These are phyloP conservation scores for Mortierella sp. DNA, from an alignment of 371 early-diverging fungal species.

Conservation along the genomic window DNA sequence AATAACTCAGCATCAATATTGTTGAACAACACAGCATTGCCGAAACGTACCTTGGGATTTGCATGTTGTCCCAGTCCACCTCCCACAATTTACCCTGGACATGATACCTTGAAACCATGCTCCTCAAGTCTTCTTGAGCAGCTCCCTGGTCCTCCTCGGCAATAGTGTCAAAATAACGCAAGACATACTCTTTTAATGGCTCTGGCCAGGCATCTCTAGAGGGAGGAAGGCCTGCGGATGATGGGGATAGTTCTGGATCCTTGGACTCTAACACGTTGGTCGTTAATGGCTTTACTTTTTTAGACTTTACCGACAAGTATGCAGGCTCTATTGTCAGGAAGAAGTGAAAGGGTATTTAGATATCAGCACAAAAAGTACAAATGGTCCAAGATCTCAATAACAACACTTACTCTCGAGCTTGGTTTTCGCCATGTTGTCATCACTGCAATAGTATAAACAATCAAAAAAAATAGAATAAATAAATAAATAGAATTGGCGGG, in stretches of 20 bases:
- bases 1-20: not conserved
- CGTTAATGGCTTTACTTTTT: constrained; percentile 49
- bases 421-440: constrained; percentile 28
- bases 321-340: constrained; percentile 29
- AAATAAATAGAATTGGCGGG: not conserved
- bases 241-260: constrained; percentile 10
- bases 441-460: constrained; percentile 1
- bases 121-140: constrained; percentile 68
- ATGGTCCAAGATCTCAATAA: not conserved
- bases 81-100: constrained; percentile 64
- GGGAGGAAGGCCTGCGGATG: not conserved
- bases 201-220: constrained; percentile 36
- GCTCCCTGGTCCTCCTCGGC: constrained; percentile 62
- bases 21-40: not conserved
- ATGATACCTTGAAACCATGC: constrained; percentile 68
- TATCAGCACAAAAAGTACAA: not conserved
- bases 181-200: constrained; percentile 69
- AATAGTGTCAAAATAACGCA: constrained; percentile 68
- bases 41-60: constrained; percentile 68
- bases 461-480: not conserved
- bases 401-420: constrained; percentile 34
- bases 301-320: constrained; percentile 54
- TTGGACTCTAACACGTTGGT: constrained; percentile 48
- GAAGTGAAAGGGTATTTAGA: not conserved
- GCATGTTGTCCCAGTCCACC: constrained; percentile 76